A percentile compares a stretch with the other conserved stretches of the same genome.
Conservation (phyloP, 345 rosid genomes). For the Gossypium anomalum region DNA sequence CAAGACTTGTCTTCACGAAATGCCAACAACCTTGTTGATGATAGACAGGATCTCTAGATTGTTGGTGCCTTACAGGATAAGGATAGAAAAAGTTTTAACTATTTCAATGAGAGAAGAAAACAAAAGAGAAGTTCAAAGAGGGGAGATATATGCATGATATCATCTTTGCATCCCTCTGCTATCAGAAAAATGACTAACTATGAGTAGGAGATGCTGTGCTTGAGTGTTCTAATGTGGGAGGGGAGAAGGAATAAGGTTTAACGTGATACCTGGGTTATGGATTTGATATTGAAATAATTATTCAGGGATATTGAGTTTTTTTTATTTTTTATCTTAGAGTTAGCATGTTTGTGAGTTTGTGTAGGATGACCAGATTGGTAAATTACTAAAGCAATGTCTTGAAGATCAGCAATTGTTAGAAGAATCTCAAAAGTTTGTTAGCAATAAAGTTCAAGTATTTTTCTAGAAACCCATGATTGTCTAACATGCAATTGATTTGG, state of each 20-base stretch:
- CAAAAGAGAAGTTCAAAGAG: background rate
- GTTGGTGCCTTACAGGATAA: background rate
- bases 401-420: background rate
- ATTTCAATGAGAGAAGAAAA: background rate
- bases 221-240: background rate
- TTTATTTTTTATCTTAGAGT: background rate
- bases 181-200: background rate
- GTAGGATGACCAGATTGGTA: background rate
- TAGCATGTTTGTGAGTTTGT: background rate
- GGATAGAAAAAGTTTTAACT: background rate
- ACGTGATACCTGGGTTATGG: background rate
- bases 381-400: background rate
- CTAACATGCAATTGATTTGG: background rate
- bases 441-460: background rate
- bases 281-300: background rate
- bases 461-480: background rate
- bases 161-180: background rate
- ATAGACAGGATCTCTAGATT: background rate
- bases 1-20: background rate
- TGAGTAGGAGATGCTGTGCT: background rate
- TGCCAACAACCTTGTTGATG: constrained; percentile 4
- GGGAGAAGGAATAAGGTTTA: background rate
- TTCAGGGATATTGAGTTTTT: background rate
- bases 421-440: background rate
- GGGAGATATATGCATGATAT: background rate